A percentile compares a stretch with the other conserved stretches of the same genome.
phyloP scores from a whole-genome alignment of 1,139 yeast species.

The Arxiozyma bovina region DNA sequence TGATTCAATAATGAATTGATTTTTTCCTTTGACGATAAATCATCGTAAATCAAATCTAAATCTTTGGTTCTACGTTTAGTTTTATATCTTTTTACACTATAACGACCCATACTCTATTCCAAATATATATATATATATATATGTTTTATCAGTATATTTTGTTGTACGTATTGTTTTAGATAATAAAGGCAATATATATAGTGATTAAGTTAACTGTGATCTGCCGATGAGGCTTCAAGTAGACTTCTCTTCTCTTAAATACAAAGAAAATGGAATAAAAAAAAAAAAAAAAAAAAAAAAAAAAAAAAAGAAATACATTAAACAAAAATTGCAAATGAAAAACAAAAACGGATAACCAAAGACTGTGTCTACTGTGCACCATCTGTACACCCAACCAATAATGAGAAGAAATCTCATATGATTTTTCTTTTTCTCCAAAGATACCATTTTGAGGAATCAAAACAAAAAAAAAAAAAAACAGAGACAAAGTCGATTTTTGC shows the following conservation, averaged over 20 bases:
- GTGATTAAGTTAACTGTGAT: slow-evolving; percentile 3
- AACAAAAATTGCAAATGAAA: too few species aligned
- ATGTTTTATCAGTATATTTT: too few species aligned
- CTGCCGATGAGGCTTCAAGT: too few species aligned
- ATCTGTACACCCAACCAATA: background rate
- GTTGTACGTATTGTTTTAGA: too few species aligned
- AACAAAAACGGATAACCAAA: background rate
- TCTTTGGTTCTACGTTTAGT: slow-evolving; percentile 81
- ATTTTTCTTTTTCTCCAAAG: too few species aligned
- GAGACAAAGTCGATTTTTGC: too few species aligned
- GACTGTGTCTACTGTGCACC: background rate
- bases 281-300: too few species aligned
- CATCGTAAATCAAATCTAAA: slow-evolving; percentile 72
- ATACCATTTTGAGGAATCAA: too few species aligned
- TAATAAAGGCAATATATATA: slow-evolving; percentile 14
- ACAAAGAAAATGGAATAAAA: background rate
- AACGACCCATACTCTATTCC: slow-evolving; percentile 63
- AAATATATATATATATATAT: too few species aligned
- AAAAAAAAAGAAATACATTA: too few species aligned
- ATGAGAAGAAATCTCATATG: too few species aligned
- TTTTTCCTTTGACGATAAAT: slow-evolving; percentile 55
- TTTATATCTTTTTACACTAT: slow-evolving; percentile 67
- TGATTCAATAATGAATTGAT: slow-evolving; percentile 64
- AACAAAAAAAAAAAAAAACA: background rate
- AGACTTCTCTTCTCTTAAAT: background rate